Evolutionary conservation across 1,284 basidiomycete genomes (phyloP), one percentile per base, ranked within the genome.

Genomic region (Pascua sp.): DNA sequence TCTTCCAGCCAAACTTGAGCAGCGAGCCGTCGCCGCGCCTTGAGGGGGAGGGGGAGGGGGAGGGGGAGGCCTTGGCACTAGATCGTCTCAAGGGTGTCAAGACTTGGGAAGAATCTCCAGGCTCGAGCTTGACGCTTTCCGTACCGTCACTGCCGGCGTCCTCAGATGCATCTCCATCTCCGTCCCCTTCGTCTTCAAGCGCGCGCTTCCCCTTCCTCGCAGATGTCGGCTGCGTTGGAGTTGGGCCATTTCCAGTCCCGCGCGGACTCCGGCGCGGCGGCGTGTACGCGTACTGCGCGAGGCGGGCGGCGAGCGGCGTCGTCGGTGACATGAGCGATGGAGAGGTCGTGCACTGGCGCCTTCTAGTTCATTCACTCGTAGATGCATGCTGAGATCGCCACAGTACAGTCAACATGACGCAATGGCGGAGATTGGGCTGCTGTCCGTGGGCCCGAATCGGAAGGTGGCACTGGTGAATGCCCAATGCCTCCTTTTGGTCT

Each of bases 1-100:
- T 60, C 24, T 62, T 61, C 55, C 55, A 56, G 12, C 45, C 49
- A 11, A 55, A 49, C 38, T 49, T 49, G 17, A 41, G 38, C 5
- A 44, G 43, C 13, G 42, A 41, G 37, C 53, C 47, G 32, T 55
- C 47, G 3, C 17, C 42, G 4, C 53, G 42, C 10, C 52, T 24
- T 43, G 38, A 49, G n/a, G n/a, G n/a, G 8, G 24, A 32, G 4
- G 24, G 24, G 3, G 24, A 32, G 24, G 24, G 24, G 24, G 24
- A 32, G 24, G 24, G 24, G 24, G 24, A 32, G 24, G 24, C 24
- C 11, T 11, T 15, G 45, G 11, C n/a, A 10, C 45, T 46, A 12
- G 18, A 15, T 32, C 7, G 45, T 12, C 18, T 11, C 32, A 11
- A n/a, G 11, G 11, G 45, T 5, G 16, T 11, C 12, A 9, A 32